These are phyloP conservation scores for Penicillium parvum DNA, from an alignment of 495 filamentous ascomycete genomes.

Conservation along the genomic window DNA sequence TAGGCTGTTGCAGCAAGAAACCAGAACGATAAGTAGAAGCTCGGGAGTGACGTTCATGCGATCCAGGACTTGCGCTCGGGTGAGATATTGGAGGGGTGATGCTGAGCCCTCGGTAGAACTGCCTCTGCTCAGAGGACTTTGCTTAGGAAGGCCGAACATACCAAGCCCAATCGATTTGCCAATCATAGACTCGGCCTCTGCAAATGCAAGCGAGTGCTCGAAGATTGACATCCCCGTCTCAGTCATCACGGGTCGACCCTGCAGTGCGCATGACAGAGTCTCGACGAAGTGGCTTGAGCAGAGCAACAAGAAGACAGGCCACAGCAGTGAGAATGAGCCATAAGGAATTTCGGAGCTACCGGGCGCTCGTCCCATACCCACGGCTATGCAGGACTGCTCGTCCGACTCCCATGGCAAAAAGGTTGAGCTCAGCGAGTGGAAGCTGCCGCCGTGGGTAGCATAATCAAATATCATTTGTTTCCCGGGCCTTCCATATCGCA, in stretches of 20 bases:
- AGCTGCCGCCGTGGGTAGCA: conserved; percentile 59
- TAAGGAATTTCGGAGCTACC: conserved; percentile 43
- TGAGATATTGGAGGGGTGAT: conserved; percentile 37
- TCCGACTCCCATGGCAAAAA: conserved; percentile 67
- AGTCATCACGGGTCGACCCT: conserved; percentile 70
- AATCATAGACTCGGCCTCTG: conserved; percentile 86
- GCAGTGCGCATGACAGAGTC: conserved; percentile 80
- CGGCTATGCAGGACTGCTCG: conserved; percentile 63
- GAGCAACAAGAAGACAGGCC: conserved; percentile 80
- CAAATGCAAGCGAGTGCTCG: conserved; percentile 93
- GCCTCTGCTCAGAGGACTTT: conserved; percentile 25
- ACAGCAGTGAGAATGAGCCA: conserved; percentile 79
- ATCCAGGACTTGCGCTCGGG: conserved; percentile 43
- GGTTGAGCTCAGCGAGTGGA: conserved; percentile 63
- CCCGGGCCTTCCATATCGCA: conserved; percentile 68
- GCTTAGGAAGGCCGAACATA: conserved; percentile 52
- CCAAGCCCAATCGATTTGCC: conserved; percentile 68
- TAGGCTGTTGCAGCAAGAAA: conserved; percentile 87
- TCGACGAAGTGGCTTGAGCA: conserved; percentile 87
- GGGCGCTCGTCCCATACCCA: conserved; percentile 59
- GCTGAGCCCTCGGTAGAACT: conserved; percentile 16
- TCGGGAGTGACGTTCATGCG: conserved; percentile 82
- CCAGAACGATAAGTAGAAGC: conserved; percentile 75
- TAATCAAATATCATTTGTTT: conserved; percentile 70
- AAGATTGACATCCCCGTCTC: conserved; percentile 97